A percentile compares a stretch with the other conserved stretches of the same genome.
phyloP scores from a whole-genome alignment of 2,329 filamentous ascomycete species.

The Cadophora malorum region DNA sequence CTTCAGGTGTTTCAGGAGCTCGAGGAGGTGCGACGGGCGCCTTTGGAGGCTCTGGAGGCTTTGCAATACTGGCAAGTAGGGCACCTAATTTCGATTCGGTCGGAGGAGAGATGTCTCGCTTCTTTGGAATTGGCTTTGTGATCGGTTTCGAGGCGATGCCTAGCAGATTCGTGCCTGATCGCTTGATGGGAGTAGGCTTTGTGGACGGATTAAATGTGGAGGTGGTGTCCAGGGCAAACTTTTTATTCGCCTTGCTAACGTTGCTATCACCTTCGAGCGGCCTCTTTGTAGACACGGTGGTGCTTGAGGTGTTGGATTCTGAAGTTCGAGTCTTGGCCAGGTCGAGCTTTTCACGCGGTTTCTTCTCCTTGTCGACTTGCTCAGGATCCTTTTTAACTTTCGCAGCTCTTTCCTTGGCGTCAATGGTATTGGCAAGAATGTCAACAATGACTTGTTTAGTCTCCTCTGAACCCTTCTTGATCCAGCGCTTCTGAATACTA shows the following conservation, averaged over 20 bases:
- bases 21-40: constrained; percentile 40
- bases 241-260: constrained; percentile 44
- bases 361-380: constrained; percentile 37
- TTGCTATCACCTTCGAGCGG: constrained; percentile 43
- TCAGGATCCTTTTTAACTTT: constrained; percentile 53
- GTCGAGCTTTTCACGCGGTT: constrained; percentile 38
- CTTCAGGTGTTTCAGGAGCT: constrained; percentile 67
- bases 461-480: constrained; percentile 67
- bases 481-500: constrained; percentile 67
- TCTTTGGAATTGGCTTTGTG: constrained; percentile 45
- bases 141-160: constrained; percentile 42
- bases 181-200: constrained; percentile 39
- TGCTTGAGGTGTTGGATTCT: constrained; percentile 30
- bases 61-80: constrained; percentile 44
- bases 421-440: constrained; percentile 53
- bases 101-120: constrained; percentile 44
- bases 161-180: constrained; percentile 39
- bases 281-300: constrained; percentile 38
- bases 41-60: constrained; percentile 44
- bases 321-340: constrained; percentile 35
- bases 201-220: constrained; percentile 36
- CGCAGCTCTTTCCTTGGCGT: constrained; percentile 44
- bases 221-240: constrained; percentile 42
- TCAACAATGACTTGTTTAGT: constrained; percentile 66
- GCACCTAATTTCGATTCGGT: constrained; percentile 44